Evolutionary conservation across 2,329 filamentous ascomycete genomes (phyloP), one percentile per base, ranked within the genome.

Genomic region (Aphanocladium album): DNA sequence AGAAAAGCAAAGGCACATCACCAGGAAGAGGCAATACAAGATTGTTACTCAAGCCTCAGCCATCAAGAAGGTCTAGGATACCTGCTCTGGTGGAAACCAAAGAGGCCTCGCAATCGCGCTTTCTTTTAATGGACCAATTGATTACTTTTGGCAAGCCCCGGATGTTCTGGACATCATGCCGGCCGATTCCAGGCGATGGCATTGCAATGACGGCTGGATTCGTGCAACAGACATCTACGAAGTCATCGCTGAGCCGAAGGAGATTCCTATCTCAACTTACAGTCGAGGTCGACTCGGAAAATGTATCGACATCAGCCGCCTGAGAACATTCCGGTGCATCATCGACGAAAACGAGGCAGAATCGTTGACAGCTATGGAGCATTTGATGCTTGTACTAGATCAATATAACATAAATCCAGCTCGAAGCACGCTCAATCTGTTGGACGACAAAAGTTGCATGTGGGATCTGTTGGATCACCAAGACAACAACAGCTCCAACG

Each of bases 231-330:
- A 79, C 9, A 75, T 85, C 58, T 68, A 71, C 2, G 70, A 76
- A 4, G 67, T 78, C 47, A 63, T 68, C 1, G 63, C 72, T 3
- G 64, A 67, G 7, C 69, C 73, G 4, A 69, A 70, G 53, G 51
- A 70, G 5, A 66, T 73, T 11, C 74, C 77, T 0, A 68, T 81
- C 1, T 72, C 76, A 1, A 66, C 82, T 3, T 71, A 75, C 19
- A 72, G 70, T 50, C 67, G 73, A 8, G 66, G 73, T 5, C 65
- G 73, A 6, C 68, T 71, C 21, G 65, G 69, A 6, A 66, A 66
- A 1, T 75, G 76, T 23, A 75, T 84, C 21, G 77, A 85, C 61
- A 74, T 85, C 47, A 84, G 83, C 19, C 79, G 80, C 50, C 87
- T 84, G 82, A 84, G 79, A 11, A 79, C 80, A 0, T 80, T 85